phyloP scores from a whole-genome alignment of 2,329 filamentous ascomycete genomes.

The Domatiomyces catenatus region DNA sequence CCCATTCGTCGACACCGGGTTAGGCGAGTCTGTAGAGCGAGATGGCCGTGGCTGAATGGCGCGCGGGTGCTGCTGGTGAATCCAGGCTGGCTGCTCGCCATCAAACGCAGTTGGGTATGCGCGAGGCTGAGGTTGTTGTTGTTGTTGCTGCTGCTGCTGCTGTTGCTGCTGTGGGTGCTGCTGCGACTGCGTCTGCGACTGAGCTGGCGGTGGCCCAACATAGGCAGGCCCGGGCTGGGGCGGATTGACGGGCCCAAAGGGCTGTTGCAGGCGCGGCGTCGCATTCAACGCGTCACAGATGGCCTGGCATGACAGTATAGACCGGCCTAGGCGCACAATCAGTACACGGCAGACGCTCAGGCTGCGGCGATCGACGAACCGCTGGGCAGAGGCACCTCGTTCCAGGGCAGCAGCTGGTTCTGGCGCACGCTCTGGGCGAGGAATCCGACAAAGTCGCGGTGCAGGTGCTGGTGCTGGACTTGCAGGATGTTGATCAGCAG shows the following conservation, averaged over 20 bases:
- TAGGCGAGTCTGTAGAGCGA: slow-evolving; percentile 13
- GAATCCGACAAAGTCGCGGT: slow-evolving; percentile 10
- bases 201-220: not conserved
- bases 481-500: slow-evolving; percentile 17
- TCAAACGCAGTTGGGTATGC: not conserved
- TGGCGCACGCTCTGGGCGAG: slow-evolving; percentile 11
- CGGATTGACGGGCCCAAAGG: not conserved
- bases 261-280: not conserved
- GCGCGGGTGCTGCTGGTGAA: slow-evolving; percentile 6
- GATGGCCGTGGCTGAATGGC: slow-evolving; percentile 14
- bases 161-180: not conserved
- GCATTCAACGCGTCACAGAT: slow-evolving; percentile 6
- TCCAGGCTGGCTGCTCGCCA: not conserved
- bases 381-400: slow-evolving; percentile 14
- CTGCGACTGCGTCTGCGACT: not conserved
- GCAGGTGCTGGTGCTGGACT: slow-evolving; percentile 3
- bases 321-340: slow-evolving; percentile 11
- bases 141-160: not conserved
- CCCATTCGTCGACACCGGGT: slow-evolving; percentile 12
- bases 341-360: not conserved
- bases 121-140: not conserved
- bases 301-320: slow-evolving; percentile 11
- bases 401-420: slow-evolving; percentile 13
- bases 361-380: slow-evolving; percentile 8
- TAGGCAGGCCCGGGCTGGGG: not conserved